Percentiles rank a stretch among this genome's conserved stretches.
phyloP scores from a whole-genome alignment of 768 basidiomycete genomes.

The Pulveroboletus frians region DNA sequence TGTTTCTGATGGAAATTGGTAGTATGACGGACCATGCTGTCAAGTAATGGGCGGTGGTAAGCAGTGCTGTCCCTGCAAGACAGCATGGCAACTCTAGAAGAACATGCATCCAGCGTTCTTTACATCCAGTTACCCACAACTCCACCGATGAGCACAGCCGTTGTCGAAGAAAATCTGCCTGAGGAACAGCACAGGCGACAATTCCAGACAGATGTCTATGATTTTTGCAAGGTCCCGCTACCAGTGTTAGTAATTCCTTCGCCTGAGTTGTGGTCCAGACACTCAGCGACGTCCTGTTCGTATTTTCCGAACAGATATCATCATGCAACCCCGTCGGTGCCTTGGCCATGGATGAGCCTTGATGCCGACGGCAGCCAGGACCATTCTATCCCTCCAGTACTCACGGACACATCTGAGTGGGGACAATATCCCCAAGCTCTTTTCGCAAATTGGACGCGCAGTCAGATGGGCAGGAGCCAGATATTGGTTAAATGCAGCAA shows the following conservation, averaged over 20 bases:
- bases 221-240: conserved; percentile 20
- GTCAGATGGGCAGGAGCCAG: conserved; percentile 27
- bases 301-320: conserved; percentile 24
- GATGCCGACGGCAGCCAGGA: conserved; percentile 23
- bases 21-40: not conserved
- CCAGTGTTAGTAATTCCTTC: conserved; percentile 20
- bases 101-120: too few species aligned
- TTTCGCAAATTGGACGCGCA: conserved; percentile 33
- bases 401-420: conserved; percentile 19
- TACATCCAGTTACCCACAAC: too few species aligned
- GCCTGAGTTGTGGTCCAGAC: too few species aligned
- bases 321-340: conserved; percentile 38
- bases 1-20: conserved; percentile 16
- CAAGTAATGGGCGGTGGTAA: too few species aligned
- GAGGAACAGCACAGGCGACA: too few species aligned
- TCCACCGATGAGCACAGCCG: too few species aligned
- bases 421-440: conserved; percentile 26
- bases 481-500: conserved; percentile 15
- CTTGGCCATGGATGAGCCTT: conserved; percentile 41
- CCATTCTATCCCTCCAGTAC: conserved; percentile 10
- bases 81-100: too few species aligned
- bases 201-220: conserved; percentile 3
- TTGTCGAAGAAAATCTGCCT: too few species aligned
- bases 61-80: too few species aligned
- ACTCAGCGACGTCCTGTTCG: not conserved